A percentile compares a stretch with the other conserved stretches of the same genome.
Evolutionary conservation across 164 flowering plant species (phyloP).

Genomic region (Magnolia changhungtana): DNA sequence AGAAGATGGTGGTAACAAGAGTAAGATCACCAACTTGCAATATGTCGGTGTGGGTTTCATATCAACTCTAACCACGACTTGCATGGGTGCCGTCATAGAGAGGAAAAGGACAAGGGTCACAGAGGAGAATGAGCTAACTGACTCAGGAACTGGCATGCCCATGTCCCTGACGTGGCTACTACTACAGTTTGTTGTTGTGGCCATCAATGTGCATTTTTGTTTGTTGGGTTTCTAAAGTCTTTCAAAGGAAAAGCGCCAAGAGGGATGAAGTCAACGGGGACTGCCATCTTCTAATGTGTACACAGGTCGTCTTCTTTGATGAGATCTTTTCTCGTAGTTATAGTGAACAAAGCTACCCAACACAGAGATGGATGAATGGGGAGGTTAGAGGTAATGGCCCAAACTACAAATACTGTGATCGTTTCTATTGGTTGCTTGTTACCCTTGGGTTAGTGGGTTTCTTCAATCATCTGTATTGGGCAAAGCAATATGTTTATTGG

Average conservation of each 20-base stretch:
- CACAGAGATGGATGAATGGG: conserved; percentile 12
- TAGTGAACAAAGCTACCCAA: conserved; percentile 9
- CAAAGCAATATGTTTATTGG: conserved; percentile 21
- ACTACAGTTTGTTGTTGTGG: conserved; percentile 35
- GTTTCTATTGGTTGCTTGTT: conserved; percentile 11
- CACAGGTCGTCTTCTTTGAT: conserved; percentile 5
- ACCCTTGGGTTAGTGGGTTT: not conserved
- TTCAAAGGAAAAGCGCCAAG: conserved; percentile 10
- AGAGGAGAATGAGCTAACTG: conserved; percentile 21
- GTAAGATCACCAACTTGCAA: conserved; percentile 56
- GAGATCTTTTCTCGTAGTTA: conserved; percentile 4
- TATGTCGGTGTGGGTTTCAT: conserved; percentile 51
- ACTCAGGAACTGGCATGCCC: conserved; percentile 27
- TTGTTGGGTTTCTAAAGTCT: conserved; percentile 13
- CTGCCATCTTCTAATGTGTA: conserved; percentile 13
- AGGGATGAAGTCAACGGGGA: conserved; percentile 14
- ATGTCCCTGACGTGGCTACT: conserved; percentile 22
- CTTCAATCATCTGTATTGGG: conserved; percentile 8
- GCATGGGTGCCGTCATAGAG: conserved; percentile 54
- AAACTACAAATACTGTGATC: conserved; percentile 7
- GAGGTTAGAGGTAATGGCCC: not conserved
- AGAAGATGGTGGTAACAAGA: conserved; percentile 29
- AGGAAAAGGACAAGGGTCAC: conserved; percentile 45
- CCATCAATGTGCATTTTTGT: not conserved
- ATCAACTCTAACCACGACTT: conserved; percentile 31